Evolutionary conservation across 2,329 filamentous ascomycete genomes (phyloP).

Genomic region (Zasmidium cellare): DNA sequence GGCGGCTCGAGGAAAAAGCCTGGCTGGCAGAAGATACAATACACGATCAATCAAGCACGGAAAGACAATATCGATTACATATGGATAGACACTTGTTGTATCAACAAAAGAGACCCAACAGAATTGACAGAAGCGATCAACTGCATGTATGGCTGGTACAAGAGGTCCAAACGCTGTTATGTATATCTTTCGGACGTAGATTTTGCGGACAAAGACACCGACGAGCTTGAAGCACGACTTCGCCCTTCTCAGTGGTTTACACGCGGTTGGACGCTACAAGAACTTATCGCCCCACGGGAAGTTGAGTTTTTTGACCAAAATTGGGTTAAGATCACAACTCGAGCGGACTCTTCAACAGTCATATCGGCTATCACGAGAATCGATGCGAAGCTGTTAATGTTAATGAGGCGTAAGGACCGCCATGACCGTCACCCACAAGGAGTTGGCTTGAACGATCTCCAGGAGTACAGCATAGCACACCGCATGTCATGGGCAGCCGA

Average conservation of each 20-base stretch:
- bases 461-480: not conserved
- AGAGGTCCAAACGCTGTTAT: constrained; percentile 15
- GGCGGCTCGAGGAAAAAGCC: not conserved
- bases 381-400: not conserved
- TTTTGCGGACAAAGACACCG: not conserved
- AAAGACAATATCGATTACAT: not conserved
- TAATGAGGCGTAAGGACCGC: no score
- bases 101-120: constrained; percentile 17
- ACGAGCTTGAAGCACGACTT: no score
- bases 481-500: constrained; percentile 12
- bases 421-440: no score
- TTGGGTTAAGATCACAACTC: not conserved
- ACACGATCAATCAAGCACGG: not conserved
- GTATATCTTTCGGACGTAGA: constrained; percentile 13
- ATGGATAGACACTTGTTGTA: constrained; percentile 29
- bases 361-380: no score
- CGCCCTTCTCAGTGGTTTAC: not conserved
- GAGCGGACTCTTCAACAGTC: no score
- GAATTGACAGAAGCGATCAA: constrained; percentile 25
- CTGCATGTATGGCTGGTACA: constrained; percentile 25
- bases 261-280: constrained; percentile 4
- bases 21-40: not conserved
- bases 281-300: not conserved
- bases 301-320: not conserved
- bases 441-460: no score